phyloP scores from a whole-genome alignment of 306 rosid genomes.

The Castanospermum australe region DNA sequence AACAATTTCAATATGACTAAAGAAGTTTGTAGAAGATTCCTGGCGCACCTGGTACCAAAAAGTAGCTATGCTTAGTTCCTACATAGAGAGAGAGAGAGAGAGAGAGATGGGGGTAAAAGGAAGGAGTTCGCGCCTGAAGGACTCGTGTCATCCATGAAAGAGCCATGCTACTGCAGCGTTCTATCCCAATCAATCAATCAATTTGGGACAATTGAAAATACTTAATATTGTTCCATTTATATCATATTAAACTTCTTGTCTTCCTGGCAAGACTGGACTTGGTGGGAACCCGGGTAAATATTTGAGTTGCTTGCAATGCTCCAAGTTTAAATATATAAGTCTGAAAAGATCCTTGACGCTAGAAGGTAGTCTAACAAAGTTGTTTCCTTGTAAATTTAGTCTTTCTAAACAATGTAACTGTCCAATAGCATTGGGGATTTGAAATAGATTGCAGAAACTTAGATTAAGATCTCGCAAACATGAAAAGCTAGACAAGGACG shows the following conservation, averaged over 20 bases:
- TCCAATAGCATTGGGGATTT: conserved; percentile 23
- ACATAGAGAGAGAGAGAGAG: not conserved
- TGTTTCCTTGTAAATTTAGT: not conserved
- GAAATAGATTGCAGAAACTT: conserved; percentile 14
- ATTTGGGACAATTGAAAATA: not conserved
- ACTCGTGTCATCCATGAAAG: conserved; percentile 20
- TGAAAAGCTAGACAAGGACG: not conserved
- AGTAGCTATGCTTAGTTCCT: not conserved
- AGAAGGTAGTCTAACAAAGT: not conserved
- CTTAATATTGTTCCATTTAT: not conserved
- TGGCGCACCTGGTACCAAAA: not conserved
- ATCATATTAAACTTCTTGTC: not conserved
- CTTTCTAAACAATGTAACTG: not conserved
- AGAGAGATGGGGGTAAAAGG: not conserved
- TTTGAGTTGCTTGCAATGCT: not conserved
- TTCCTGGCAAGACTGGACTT: not conserved
- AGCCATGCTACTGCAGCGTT: not conserved
- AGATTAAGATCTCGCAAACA: not conserved
- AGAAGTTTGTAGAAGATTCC: not conserved
- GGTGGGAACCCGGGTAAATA: conserved; percentile 14
- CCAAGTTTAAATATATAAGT: not conserved
- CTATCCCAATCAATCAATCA: not conserved
- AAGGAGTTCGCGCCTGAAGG: not conserved
- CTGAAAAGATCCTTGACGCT: conserved; percentile 2
- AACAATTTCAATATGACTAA: accelerated